Base-by-base conservation (phyloP, 148 eudicot species). In the Amaranthus palmeri region DNA sequence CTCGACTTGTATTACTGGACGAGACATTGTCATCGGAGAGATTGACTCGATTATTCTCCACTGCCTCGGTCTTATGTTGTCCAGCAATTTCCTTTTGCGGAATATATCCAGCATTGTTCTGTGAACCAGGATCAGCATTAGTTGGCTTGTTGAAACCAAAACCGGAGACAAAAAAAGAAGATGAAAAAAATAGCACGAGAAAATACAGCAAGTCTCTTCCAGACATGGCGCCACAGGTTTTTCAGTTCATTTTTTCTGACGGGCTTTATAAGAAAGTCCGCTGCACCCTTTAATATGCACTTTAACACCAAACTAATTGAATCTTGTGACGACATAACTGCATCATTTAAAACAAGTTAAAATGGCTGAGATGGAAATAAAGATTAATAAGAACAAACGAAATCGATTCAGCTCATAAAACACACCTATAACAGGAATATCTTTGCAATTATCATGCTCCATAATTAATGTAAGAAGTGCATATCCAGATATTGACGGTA, bases 181-280 rank as follows among this genome's bases (percentile, higher is more conserved):
- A 44, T 8, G 10, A 18, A 48, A 4, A n/a, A 36, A 70, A 41
- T 5, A 10, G 7, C 17, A 40, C 6, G 74, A 40, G 36, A 58
- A 49, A 41, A 8, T 15, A 83, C 86, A 75, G 73, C 18, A 61
- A 81, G 77, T 77, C 82, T 79, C 74, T 75, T 85, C 91, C 91
- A 87, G 43, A 87, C 85, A 74, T 87, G 91, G 71, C 85, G 91
- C 91, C 91, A 87, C 59, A 87, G 84, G 62, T 87, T 87, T 75
- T 87, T 87, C 57, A 87, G 82, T 70, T 87, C 91, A 65, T 87
- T 87, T 81, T 79, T 85, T 68, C 88, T 78, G 72, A 87, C 84
- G 53, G 91, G 91, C 74, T 87, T 87, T 65, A 83, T 81, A 46
- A 87, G 86, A 78, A 85, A 87, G 70, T 87, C 91, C 58, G 86